phyloP scores from a whole-genome alignment of 257 asterid species.

The Coffea canephora region DNA sequence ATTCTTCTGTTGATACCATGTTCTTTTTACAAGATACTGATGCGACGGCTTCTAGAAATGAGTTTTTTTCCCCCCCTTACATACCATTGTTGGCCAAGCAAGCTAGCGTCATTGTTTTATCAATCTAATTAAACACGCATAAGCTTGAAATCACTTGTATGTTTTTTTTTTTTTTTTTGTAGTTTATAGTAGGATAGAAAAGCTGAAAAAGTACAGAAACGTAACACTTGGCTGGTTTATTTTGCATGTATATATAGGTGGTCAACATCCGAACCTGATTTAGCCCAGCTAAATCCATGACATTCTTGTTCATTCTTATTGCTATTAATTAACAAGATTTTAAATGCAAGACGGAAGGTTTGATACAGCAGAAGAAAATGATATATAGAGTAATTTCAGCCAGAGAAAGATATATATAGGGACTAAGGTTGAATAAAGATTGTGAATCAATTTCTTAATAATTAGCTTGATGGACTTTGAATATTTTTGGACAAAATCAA shows the following conservation, averaged over 20 bases:
- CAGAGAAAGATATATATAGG: not conserved
- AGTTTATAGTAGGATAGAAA: not conserved
- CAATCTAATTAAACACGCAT: not conserved
- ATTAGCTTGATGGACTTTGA: not conserved
- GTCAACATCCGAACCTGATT: not conserved
- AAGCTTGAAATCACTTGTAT: not conserved
- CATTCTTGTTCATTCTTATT: constrained; percentile 8
- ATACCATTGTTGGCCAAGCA: not conserved
- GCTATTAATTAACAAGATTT: too few species aligned
- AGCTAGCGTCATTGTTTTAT: not conserved
- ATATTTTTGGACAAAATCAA: not conserved
- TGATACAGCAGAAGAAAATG: not conserved
- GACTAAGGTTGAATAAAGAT: too few species aligned
- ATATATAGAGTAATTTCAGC: not conserved
- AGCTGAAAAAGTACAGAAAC: not conserved
- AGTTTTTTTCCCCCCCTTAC: not conserved
- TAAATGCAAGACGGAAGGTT: not conserved
- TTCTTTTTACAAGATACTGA: constrained; percentile 3
- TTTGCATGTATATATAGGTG: not conserved
- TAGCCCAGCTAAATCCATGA: constrained; percentile 25
- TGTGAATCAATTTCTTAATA: not conserved
- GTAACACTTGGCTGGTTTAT: not conserved
- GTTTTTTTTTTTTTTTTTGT: not conserved
- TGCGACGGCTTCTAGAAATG: not conserved
- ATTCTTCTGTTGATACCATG: not conserved